Base-by-base conservation (phyloP, 306 rosid genomes). In the Quercus agrifolia region DNA sequence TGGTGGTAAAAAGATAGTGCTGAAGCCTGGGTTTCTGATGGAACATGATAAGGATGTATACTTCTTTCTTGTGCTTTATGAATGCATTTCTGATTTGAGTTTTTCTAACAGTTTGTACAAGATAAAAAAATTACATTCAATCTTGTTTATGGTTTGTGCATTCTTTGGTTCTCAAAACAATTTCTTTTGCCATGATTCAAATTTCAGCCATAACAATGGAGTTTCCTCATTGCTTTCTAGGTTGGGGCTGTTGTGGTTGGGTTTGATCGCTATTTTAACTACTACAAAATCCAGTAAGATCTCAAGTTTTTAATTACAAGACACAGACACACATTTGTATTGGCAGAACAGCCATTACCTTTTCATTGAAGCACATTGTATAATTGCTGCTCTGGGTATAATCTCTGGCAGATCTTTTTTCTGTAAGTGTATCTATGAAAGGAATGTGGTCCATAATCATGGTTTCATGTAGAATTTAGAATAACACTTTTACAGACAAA, bases 181-280 rank as follows among this genome's bases (percentile, higher is more conserved):
- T 31, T 14, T 70, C 20, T 46, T 70, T 14, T 6, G 5, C 1
- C 2, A 46, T 4, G 12, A 19, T 75, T 70, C 41, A 10, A 75
- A 12, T n/a, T 81, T 55, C 25, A 30, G 71, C 56, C 38, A 13
- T 83, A 73, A 52, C 18, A 70, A 63, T 69, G 81, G 49, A 77
- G 21, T 81, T 35, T 81, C 75, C 38, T 76, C 35, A 21, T 79
- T 81, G 59, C 70, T 57, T 78, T 59, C 59, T 77, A 95, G 99
- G 98, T 95, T 78, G 99, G 98, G 77, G 99, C 99, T 49, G 97
- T 95, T 41, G 99, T 95, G 69, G 99, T 95, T 81, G 99, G 99
- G 58, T 95, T 95, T 83, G 99, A 95, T 89, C 98, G 99, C 79
- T 87, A 90, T 83, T 86, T 95, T 91, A 95, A 95, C 92, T 95